phyloP scores from a whole-genome alignment of 805 yeast genomes.

The Wickerhamomyces chaumierensis region DNA sequence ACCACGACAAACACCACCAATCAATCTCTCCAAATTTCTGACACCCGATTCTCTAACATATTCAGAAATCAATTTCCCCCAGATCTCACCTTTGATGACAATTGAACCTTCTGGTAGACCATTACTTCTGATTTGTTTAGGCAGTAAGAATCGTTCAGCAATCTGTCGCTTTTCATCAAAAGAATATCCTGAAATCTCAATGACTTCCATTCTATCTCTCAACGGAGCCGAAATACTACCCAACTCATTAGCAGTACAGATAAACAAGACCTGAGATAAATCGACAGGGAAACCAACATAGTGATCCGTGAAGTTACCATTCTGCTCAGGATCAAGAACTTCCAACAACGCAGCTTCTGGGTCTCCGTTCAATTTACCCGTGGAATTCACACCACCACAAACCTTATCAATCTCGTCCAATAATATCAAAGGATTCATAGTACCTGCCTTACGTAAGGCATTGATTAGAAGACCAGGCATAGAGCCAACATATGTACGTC shows the following conservation, averaged over 20 bases:
- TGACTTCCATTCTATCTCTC: slow-evolving; percentile 75
- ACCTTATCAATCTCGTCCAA: slow-evolving; percentile 83
- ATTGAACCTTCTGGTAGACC: slow-evolving; percentile 43
- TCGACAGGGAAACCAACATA: slow-evolving; percentile 81
- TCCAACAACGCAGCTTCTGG: slow-evolving; percentile 86
- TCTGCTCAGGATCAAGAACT: slow-evolving; percentile 86
- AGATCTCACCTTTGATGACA: slow-evolving; percentile 36
- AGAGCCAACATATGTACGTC: slow-evolving; percentile 87
- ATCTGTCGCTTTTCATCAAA: slow-evolving; percentile 66
- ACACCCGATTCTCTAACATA: slow-evolving; percentile 87
- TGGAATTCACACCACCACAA: slow-evolving; percentile 35
- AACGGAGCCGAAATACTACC: slow-evolving; percentile 65
- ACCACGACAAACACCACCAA: slow-evolving; percentile 69
- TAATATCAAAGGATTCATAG: slow-evolving; percentile 74
- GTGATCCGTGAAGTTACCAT: slow-evolving; percentile 65
- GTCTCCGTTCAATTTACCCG: slow-evolving; percentile 56
- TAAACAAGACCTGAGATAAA: slow-evolving; percentile 66
- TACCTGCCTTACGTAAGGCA: slow-evolving; percentile 62
- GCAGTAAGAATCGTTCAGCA: slow-evolving; percentile 56
- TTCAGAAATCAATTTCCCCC: slow-evolving; percentile 49
- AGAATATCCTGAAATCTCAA: slow-evolving; percentile 70
- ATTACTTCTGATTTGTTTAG: slow-evolving; percentile 61
- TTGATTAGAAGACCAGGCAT: slow-evolving; percentile 80
- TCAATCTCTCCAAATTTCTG: slow-evolving; percentile 61
- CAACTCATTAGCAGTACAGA: slow-evolving; percentile 79